Evolutionary conservation across 495 filamentous ascomycete genomes (phyloP), one percentile per base, ranked within the genome.

Genomic region (Apodospora peruviana): DNA sequence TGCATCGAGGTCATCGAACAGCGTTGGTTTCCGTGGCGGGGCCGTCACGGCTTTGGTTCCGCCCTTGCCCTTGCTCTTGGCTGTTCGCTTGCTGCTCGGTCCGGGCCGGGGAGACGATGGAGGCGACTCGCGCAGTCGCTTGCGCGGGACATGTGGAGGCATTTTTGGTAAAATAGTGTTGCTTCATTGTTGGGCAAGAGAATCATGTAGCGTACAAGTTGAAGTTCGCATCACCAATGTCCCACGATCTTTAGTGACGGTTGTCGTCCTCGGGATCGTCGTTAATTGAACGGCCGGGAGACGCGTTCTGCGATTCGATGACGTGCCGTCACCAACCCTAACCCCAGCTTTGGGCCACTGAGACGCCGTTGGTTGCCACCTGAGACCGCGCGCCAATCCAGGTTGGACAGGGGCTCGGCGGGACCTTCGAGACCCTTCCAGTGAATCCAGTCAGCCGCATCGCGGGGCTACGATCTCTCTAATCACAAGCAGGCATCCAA

Each of bases 1-100:
- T 54, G 72, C 79, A 66, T 88, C 89, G 57, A 81, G 74, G 45
- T 79, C 78, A 57, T 84, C 86, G 71, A 84, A 87, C 20, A 86
- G 75, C 12, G 75, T 81, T 12, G 71, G 52, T 64, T 81, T 85
- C 32, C 76, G 67, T 17, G 67, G 54, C 3, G 65, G 63, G 0
- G 59, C 52, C 7, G 37, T 48, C 2, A n/a, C 16, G 17, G 11
- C 38, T 47, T 48, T 56, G 29, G 23, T 16, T 29, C 38, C 17
- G 39, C 43, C 37, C 35, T 8, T 17, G 14, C 36, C 52, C 16
- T 34, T 32, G 12, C 42, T 56, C 34, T 36, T 60, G 21, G 45
- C 14, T 24, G 34, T 55, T 4, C n/a, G 36, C 11, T 48, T 43
- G 58, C 27, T 45, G 19, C 43, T 23, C 22, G 17, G 25, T 50